Evolutionary conservation across 352 stramenopile species (phyloP).

Genomic region (Albugo candida): DNA sequence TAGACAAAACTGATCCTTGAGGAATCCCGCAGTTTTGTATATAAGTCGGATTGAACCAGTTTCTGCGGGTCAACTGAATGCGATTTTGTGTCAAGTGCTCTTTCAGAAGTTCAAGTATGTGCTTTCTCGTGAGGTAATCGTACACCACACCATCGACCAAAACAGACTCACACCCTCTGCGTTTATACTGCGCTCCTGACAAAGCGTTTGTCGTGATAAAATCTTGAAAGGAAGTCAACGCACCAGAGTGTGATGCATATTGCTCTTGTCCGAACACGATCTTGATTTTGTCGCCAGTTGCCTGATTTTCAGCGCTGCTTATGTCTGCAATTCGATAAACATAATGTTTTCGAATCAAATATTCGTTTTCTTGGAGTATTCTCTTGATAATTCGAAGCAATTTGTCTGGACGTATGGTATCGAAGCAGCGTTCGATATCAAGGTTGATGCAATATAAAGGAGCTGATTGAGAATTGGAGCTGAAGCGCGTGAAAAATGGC

Average conservation of each 20-base stretch:
- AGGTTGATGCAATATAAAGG: slow-evolving; percentile 39
- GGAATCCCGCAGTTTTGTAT: slow-evolving; percentile 24
- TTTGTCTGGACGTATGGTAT: slow-evolving; percentile 48
- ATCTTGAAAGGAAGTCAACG: slow-evolving; percentile 32
- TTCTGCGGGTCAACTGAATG: slow-evolving; percentile 26
- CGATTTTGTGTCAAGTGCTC: slow-evolving; percentile 40
- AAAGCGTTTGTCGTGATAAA: too few relatives aligned
- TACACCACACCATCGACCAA: slow-evolving; percentile 65
- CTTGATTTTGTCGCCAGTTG: slow-evolving; percentile 1
- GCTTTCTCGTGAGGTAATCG: slow-evolving; percentile 32
- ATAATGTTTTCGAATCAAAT: slow-evolving; percentile 57
- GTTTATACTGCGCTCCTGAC: too few relatives aligned
- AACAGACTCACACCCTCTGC: too few relatives aligned
- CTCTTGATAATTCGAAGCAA: slow-evolving; percentile 48
- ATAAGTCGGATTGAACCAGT: slow-evolving; percentile 19
- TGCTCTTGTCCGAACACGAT: slow-evolving; percentile 20
- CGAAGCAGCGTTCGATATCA: slow-evolving; percentile 66
- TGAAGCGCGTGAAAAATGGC: slow-evolving; percentile 13
- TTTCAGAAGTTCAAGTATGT: slow-evolving; percentile 30
- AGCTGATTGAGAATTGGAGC: slow-evolving; percentile 1
- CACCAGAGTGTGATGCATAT: slow-evolving; percentile 26
- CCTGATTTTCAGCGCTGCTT: too few relatives aligned
- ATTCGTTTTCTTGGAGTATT: slow-evolving; percentile 40
- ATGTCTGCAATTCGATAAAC: slow-evolving; percentile 40
- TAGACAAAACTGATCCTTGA: slow-evolving; percentile 68